These are phyloP conservation scores for Chaetoscypha palmicola DNA, from an alignment of 2,329 filamentous ascomycete genomes.

Conservation along the genomic window DNA sequence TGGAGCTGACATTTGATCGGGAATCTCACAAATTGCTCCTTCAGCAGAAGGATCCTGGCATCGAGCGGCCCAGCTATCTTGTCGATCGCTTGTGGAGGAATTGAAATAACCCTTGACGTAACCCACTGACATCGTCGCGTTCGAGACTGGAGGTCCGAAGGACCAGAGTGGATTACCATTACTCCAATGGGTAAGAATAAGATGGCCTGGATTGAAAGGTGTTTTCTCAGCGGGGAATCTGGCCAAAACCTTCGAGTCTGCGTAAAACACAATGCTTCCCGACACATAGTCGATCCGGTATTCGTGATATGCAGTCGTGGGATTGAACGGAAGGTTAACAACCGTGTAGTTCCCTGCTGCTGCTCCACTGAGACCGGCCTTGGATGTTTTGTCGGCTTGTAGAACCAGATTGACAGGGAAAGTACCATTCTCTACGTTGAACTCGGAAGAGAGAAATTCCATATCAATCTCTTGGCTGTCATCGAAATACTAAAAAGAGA, in stretches of 20 bases:
- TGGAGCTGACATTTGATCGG: constrained; percentile 37
- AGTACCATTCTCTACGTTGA: constrained; percentile 41
- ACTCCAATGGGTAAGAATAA: constrained; percentile 71
- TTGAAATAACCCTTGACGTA: constrained; percentile 81
- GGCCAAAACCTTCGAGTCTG: constrained; percentile 52
- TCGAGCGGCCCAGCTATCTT: constrained; percentile 34
- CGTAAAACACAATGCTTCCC: constrained; percentile 59
- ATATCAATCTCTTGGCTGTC: constrained; percentile 77
- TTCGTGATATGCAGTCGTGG: constrained; percentile 61
- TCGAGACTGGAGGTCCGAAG: constrained; percentile 56
- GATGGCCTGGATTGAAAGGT: constrained; percentile 54
- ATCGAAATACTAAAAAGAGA: constrained; percentile 56
- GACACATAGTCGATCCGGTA: constrained; percentile 72
- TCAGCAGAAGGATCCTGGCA: constrained; percentile 36
- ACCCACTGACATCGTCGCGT: constrained; percentile 56
- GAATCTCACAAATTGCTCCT: constrained; percentile 43
- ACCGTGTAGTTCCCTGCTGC: constrained; percentile 51
- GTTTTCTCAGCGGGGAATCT: constrained; percentile 49
- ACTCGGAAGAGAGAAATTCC: constrained; percentile 67
- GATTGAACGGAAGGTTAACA: constrained; percentile 57
- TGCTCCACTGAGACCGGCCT: constrained; percentile 55
- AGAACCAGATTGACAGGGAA: constrained; percentile 68
- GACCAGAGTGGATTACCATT: constrained; percentile 69
- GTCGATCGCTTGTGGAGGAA: constrained; percentile 41
- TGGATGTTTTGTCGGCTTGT: constrained; percentile 55